Percentiles rank a stretch among this genome's conserved stretches.
Evolutionary conservation across 148 eudicot species (phyloP).

Genomic region (Rhododendron kiyosumense): DNA sequence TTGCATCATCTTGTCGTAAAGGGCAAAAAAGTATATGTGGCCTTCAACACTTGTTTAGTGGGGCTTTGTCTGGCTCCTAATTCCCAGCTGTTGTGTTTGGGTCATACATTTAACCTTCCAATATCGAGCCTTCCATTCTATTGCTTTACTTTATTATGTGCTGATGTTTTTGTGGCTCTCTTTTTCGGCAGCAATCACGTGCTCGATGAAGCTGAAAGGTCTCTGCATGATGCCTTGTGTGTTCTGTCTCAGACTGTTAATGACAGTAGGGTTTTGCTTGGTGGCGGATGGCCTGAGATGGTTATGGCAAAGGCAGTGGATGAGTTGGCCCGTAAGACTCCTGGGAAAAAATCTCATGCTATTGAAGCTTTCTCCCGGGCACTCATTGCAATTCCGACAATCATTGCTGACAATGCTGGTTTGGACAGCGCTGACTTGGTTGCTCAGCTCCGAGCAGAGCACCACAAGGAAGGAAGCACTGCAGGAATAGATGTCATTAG

Average conservation of each 20-base stretch:
- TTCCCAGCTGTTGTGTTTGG: neutral
- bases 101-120: neutral
- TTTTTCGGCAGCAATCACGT: constrained; percentile 70
- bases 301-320: constrained; percentile 96
- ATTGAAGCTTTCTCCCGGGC: constrained; percentile 96
- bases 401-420: constrained; percentile 96
- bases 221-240: constrained; percentile 93
- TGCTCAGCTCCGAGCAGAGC: constrained; percentile 94
- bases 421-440: constrained; percentile 94
- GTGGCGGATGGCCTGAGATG: constrained; percentile 99
- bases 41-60: neutral
- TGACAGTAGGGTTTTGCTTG: constrained; percentile 88
- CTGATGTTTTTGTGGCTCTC: neutral
- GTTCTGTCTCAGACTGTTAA: constrained; percentile 93
- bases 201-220: constrained; percentile 97
- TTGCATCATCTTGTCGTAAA: neutral
- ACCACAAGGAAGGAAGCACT: constrained; percentile 71
- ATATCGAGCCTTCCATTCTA: neutral
- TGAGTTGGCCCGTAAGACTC: constrained; percentile 87
- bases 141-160: neutral
- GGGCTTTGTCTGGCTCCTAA: neutral
- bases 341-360: constrained; percentile 95
- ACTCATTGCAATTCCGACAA: constrained; percentile 85
- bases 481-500: constrained; percentile 91
- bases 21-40: neutral